Evolutionary conservation across 1,284 basidiomycete genomes (phyloP).

Genomic region (Heterobasidion annosum): DNA sequence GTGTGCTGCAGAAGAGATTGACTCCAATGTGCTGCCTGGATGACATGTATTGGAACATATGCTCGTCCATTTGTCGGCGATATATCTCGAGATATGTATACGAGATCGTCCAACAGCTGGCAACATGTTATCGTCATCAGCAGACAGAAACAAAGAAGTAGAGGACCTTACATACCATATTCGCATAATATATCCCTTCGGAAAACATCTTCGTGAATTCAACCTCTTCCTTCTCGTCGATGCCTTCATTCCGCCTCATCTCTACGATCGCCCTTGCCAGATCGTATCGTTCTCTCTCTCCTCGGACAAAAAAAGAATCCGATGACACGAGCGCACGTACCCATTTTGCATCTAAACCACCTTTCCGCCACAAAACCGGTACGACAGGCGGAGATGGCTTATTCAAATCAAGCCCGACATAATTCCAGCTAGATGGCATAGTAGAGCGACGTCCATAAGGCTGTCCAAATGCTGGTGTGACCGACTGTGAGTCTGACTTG

Average conservation of each 20-base stretch:
- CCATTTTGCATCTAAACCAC: slow-evolving; percentile 68
- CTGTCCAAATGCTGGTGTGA: background rate
- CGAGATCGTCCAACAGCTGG: slow-evolving; percentile 71
- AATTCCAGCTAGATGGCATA: slow-evolving; percentile 3
- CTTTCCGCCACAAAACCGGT: slow-evolving; percentile 57
- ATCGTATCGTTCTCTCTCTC: slow-evolving; percentile 76
- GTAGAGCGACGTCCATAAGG: slow-evolving; percentile 6
- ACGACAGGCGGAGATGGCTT: slow-evolving; percentile 12
- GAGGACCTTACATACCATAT: slow-evolving; percentile 58
- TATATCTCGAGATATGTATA: slow-evolving; percentile 61
- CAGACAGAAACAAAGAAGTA: slow-evolving; percentile 5
- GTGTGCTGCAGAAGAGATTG: slow-evolving; percentile 53
- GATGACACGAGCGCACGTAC: slow-evolving; percentile 68
- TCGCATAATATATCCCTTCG: slow-evolving; percentile 79
- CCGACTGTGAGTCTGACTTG: slow-evolving; percentile 1
- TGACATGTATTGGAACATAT: slow-evolving; percentile 55
- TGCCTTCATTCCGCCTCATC: slow-evolving; percentile 45
- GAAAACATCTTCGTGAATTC: slow-evolving; percentile 70
- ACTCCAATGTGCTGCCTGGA: slow-evolving; percentile 77
- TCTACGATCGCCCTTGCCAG: slow-evolving; percentile 74
- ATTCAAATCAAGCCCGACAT: background rate
- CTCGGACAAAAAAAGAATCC: slow-evolving; percentile 74
- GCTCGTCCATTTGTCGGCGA: slow-evolving; percentile 63
- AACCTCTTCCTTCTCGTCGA: slow-evolving; percentile 47
- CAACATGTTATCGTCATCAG: background rate